These are phyloP conservation scores for Volvariella surrecta DNA, from an alignment of 1,284 basidiomycete genomes.

Conservation along the genomic window DNA sequence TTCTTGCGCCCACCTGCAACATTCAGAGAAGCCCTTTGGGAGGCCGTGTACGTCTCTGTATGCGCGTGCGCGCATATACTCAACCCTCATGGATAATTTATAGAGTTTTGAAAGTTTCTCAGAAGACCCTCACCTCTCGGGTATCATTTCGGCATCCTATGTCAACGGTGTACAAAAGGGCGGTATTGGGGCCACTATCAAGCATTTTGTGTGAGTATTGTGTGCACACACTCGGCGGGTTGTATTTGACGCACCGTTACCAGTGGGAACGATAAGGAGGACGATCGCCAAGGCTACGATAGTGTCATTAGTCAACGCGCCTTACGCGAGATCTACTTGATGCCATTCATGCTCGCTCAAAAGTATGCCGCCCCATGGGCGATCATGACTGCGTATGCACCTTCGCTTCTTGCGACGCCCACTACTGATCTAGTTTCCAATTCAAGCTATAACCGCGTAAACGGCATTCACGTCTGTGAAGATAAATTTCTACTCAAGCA, in stretches of 20 bases:
- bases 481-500: conserved; percentile 51
- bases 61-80: conserved; percentile 12
- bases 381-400: conserved; percentile 61
- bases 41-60: conserved; percentile 43
- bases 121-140: conserved; percentile 72
- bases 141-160: conserved; percentile 63
- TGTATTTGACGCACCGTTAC: conserved; percentile 3
- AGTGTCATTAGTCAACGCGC: conserved; percentile 59
- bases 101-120: conserved; percentile 73
- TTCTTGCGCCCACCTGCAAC: conserved; percentile 75
- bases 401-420: not conserved
- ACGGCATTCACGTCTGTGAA: conserved; percentile 68
- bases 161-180: conserved; percentile 65
- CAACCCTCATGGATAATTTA: conserved; percentile 4
- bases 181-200: conserved; percentile 66
- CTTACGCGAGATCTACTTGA: conserved; percentile 74
- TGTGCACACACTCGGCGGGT: conserved; percentile 3
- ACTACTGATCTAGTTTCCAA: not conserved
- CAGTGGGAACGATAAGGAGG: conserved; percentile 66
- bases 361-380: conserved; percentile 64
- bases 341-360: conserved; percentile 79
- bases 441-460: conserved; percentile 63
- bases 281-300: conserved; percentile 58
- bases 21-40: conserved; percentile 68
- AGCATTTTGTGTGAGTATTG: conserved; percentile 56